Conservation (phyloP, 345 rosid genomes). For the Hibiscus syriacus region DNA sequence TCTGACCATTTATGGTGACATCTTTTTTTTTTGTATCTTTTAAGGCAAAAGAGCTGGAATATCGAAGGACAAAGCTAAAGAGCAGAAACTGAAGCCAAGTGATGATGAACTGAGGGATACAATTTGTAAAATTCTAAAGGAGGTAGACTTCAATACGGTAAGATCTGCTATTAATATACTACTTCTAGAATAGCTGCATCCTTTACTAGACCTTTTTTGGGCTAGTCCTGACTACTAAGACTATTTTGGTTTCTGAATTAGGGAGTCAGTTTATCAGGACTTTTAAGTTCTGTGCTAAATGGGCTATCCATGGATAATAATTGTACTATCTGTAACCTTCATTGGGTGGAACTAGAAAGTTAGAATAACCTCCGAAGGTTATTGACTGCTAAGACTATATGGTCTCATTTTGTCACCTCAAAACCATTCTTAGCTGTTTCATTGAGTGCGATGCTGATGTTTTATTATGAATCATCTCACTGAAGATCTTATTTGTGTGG, state of each 20-base stretch:
- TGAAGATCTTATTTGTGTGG: too few species aligned
- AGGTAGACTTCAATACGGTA: conserved; percentile 1
- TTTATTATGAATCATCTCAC: background rate
- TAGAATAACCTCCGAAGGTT: background rate
- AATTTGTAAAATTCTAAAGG: conserved; percentile 7
- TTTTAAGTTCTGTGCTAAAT: background rate
- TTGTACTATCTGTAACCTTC: background rate
- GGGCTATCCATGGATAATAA: background rate
- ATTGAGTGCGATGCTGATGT: background rate
- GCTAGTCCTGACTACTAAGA: background rate
- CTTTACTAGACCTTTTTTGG: background rate
- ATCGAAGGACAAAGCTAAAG: conserved; percentile 53
- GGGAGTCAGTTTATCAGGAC: background rate
- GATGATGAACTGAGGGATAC: conserved; percentile 61
- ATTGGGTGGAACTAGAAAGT: background rate
- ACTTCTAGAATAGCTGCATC: background rate
- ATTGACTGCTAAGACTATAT: too few species aligned
- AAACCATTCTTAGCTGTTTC: background rate
- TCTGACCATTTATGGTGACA: background rate
- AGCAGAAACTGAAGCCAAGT: conserved; percentile 35
- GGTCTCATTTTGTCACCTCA: background rate
- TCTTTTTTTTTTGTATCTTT: conserved; percentile 8
- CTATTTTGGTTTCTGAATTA: background rate
- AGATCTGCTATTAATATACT: conserved; percentile 18
- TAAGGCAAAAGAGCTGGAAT: conserved; percentile 49